Conservation (phyloP, 106 monocot species). For the Allium cepa region DNA sequence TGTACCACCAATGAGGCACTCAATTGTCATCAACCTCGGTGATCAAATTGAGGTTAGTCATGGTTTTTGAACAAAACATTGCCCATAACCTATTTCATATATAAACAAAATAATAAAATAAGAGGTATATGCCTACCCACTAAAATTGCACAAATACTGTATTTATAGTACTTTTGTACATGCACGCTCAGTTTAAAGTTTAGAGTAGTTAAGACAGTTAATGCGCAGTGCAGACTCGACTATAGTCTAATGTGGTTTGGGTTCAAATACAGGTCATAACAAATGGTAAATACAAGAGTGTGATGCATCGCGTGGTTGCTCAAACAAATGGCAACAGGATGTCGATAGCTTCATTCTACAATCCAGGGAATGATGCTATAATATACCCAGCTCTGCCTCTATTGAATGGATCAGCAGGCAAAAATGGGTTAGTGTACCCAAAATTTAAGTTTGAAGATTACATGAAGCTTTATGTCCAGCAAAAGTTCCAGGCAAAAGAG, state of each 20-base stretch:
- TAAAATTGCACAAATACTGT: too few species aligned
- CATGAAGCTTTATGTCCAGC: conserved; percentile 61
- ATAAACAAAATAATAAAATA: too few species aligned
- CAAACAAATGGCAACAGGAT: conserved; percentile 52
- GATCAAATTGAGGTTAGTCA: conserved; percentile 54
- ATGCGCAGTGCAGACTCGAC: not conserved
- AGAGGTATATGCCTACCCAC: too few species aligned
- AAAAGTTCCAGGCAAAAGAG: conserved; percentile 79
- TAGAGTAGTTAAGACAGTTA: too few species aligned
- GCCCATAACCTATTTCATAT: too few species aligned
- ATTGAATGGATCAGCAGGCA: conserved; percentile 8
- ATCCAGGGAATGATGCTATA: conserved; percentile 64
- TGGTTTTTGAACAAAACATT: not conserved
- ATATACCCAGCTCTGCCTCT: conserved; percentile 53
- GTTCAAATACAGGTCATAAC: conserved; percentile 49
- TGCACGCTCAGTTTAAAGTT: too few species aligned
- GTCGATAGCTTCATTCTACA: conserved; percentile 90
- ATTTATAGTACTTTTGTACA: too few species aligned
- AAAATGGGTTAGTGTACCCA: conserved; percentile 14
- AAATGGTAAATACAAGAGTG: conserved; percentile 74
- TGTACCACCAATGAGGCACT: conserved; percentile 50
- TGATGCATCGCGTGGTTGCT: conserved; percentile 59
- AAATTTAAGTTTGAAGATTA: conserved; percentile 65
- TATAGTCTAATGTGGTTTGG: not conserved
- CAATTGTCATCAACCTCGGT: conserved; percentile 76